Evolutionary conservation across 495 filamentous ascomycete species (phyloP), one percentile per base, ranked within the genome.

Genomic region (Aspergillus nidulans): DNA sequence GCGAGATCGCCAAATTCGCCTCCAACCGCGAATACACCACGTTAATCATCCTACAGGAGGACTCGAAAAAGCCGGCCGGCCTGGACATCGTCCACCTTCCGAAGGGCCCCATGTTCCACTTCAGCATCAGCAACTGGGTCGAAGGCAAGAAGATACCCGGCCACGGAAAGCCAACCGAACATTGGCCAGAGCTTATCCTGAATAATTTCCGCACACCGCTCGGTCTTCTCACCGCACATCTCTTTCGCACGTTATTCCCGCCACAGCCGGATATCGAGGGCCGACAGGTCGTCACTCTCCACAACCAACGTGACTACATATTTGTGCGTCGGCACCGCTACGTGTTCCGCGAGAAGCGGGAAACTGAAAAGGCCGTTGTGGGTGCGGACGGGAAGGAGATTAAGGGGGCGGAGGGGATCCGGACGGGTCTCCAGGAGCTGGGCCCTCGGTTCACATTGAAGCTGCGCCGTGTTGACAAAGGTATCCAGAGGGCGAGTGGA

Each of bases 281-380:
- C 5, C 74, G 94, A 16, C 91, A 96, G 59, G 91, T 95, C 0
- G 86, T 96, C 26, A 96, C 92, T 6, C 64, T 96, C 42, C 92
- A 97, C 67, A 96, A 96, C 61, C 92, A 97, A 71, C 86, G 94
- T 55, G 92, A 98, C 70, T 98, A 95, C 70, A 90, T 96, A 58
- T 98, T 98, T 63, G 77, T 97, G 43, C 80, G 94, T 7, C 76
- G 92, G 24, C 91, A 97, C 66, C 78, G 94, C 25, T 98, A 98
- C 63, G 80, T 96, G 2, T 96, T 98, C 73, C 81, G 94, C 0
- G 91, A 97, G 52, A 91, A 90, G 69, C 75, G 84, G 10, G 75
- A 80, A 46, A 90, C 85, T 0, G 94, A 98, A 74, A 96, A 96
- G 74, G 85, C 81, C 44, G 87, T 97, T 6, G 81, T 86, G n/a